Percentiles rank a stretch among this genome's conserved stretches.
Conservation (phyloP, 768 basidiomycete species). For the Russula emetica region DNA sequence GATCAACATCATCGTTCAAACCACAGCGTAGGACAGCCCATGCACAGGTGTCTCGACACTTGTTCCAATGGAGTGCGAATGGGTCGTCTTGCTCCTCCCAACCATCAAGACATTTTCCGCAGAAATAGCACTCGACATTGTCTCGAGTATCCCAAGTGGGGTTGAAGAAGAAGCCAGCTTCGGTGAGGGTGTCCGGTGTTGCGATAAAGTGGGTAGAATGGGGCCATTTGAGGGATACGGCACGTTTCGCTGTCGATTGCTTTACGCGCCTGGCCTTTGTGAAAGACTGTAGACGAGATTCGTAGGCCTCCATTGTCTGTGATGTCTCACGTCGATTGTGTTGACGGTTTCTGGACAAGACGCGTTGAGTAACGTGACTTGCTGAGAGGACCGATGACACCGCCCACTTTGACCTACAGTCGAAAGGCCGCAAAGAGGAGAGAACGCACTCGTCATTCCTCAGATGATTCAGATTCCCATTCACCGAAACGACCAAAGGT, state of each 20-base stretch:
- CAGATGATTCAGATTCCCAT: slow-evolving; percentile 10
- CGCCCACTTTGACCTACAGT: slow-evolving; percentile 14
- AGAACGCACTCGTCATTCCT: slow-evolving; percentile 6
- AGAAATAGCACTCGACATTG: slow-evolving; percentile 80
- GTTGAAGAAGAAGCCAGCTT: slow-evolving; percentile 85
- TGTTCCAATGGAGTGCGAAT: slow-evolving; percentile 72
- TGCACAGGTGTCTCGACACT: slow-evolving; percentile 61
- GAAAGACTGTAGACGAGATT: slow-evolving; percentile 61
- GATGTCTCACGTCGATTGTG: background rate
- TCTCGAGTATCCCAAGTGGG: slow-evolving; percentile 66
- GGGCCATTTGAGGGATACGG: slow-evolving; percentile 66
- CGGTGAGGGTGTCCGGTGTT: slow-evolving; percentile 70
- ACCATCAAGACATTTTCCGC: slow-evolving; percentile 73
- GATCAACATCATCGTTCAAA: slow-evolving; percentile 52
- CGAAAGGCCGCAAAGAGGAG: slow-evolving; percentile 7
- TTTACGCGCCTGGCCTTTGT: slow-evolving; percentile 56
- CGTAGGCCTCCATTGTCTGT: slow-evolving; percentile 22
- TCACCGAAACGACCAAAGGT: slow-evolving; percentile 35
- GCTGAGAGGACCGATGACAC: slow-evolving; percentile 11
- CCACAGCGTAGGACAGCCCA: slow-evolving; percentile 84
- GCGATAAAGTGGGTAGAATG: slow-evolving; percentile 62
- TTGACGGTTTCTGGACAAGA: background rate
- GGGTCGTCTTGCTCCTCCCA: slow-evolving; percentile 89
- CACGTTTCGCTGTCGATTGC: slow-evolving; percentile 43
- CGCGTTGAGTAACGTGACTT: slow-evolving; percentile 20